Evolutionary conservation across 2,329 filamentous ascomycete species (phyloP), one percentile per base, ranked within the genome.

Genomic region (Pyrenophora tritici-repentis): DNA sequence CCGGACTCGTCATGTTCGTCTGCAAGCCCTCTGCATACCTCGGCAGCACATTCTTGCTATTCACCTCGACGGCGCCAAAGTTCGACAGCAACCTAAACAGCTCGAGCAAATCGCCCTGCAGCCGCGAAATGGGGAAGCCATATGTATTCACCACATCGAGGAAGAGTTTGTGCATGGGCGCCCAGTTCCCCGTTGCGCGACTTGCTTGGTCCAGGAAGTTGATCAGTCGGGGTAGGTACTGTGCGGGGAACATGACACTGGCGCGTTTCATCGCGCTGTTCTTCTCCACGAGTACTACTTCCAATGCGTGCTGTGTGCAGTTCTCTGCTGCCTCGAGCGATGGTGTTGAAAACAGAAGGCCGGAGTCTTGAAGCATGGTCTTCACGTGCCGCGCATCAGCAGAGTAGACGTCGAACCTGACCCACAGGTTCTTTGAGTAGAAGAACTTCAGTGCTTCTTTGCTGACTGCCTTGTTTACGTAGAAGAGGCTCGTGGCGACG

Each of bases 41-140:
- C 0, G 56, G 58, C 0, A 72, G 53, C 7, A 70, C 41, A 29
- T 69, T 53, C 14, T 49, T 45, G 3, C 46, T 16, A 1, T 62
- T 50, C 3, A 72, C 48, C 0, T 49, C 55, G 4, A 64, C 70
- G 12, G 32, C 43, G 7, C 59, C 56, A 26, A 73, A 38, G 12
- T 61, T 58, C 0, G 56, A 56, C 2, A 73, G 53, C 2, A 68
- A 43, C 12, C 70, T 58, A 47, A 70, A 72, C 0, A 59, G 53
- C 51, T 73, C 70, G 12, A 72, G 58, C 2, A 72, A 41, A 42
- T 73, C 70, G 20, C 68, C 70, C 33, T 72, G 69, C 0, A 73
- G 50, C 2, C 60, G 50, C 1, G 66, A 59, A 1, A 62, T 32
- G 5, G 62, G 55, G 34, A 67, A 63, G 4, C 42, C 47, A 38